Conservation (phyloP, 306 rosid species). For the Trifolium repens region DNA sequence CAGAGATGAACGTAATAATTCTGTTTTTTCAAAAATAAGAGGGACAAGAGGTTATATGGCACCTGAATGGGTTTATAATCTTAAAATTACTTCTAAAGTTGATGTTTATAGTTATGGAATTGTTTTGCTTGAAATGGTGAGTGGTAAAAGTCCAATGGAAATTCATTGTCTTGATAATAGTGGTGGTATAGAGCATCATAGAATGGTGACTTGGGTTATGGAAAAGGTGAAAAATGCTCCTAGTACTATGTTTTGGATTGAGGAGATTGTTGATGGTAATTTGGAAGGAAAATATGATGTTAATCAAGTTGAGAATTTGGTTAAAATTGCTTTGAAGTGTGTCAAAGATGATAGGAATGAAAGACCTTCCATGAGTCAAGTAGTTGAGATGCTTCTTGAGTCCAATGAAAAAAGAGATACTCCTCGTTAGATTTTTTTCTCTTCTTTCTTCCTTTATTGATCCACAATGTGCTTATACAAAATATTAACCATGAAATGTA, state of each 20-base stretch:
- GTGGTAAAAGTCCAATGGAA: slow-evolving; percentile 54
- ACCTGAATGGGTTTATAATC: slow-evolving; percentile 73
- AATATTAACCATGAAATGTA: too few relatives aligned
- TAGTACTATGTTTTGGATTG: slow-evolving; percentile 39
- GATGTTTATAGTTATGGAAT: slow-evolving; percentile 74
- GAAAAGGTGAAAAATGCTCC: slow-evolving; percentile 38
- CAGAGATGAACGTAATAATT: slow-evolving; percentile 47
- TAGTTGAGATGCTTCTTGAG: slow-evolving; percentile 57
- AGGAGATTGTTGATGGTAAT: slow-evolving; percentile 49
- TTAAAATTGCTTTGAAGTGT: slow-evolving; percentile 58
- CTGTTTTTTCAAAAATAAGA: slow-evolving; percentile 59
- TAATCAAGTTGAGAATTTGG: slow-evolving; percentile 46
- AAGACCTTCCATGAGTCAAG: slow-evolving; percentile 71
- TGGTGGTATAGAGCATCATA: slow-evolving; percentile 40
- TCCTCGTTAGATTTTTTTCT: not conserved
- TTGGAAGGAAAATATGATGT: slow-evolving; percentile 45
- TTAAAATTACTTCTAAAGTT: slow-evolving; percentile 66
- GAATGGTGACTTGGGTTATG: slow-evolving; percentile 50
- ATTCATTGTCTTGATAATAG: slow-evolving; percentile 12
- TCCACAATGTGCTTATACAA: too few relatives aligned
- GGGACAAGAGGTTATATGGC: slow-evolving; percentile 80
- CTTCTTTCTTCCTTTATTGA: not conserved
- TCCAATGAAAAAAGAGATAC: slow-evolving; percentile 6
- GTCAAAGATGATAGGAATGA: slow-evolving; percentile 59
- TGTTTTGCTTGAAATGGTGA: slow-evolving; percentile 70